Evolutionary conservation across 148 eudicot species (phyloP), one percentile per base, ranked within the genome.

Genomic region (Bassia scoparia): DNA sequence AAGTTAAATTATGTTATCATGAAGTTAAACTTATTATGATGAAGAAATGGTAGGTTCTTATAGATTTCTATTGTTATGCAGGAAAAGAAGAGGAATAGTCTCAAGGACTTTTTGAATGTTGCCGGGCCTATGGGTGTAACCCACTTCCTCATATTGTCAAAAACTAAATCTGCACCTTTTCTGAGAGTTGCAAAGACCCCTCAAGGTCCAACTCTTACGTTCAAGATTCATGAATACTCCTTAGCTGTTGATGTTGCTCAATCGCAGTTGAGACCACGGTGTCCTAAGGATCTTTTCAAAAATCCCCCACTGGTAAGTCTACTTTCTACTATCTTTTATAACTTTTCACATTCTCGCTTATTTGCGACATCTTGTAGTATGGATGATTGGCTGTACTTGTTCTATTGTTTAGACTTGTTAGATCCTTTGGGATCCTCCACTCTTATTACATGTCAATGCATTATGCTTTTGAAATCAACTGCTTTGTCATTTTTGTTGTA

Each of bases 101-200:
- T 94, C 70, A 94, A 82, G 77, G 97, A 93, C 75, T 93, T 91
- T 79, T 75, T 94, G 79, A 93, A 91, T 66, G 87, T 94, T 82
- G 91, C 98, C 13, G 97, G 97, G 65, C 95, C 97, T 21, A 91
- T 94, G 97, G 97, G 97, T 7, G 98, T 91, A 61, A 89, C 97
- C 29, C 97, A 94, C 79, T 91, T 94, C 73, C 91, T 94, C 58
- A 94, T 94, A 46, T 72, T 94, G 79, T 94, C 97, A 61, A 94
- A 91, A 86, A 86, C 90, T 69, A 79, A 74, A 48, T 35, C 75
- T 70, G 80, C 90, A 31, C 96, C 98, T 27, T 88, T 79, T 72
- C 76, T 94, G 82, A 91, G 95, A 74, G 91, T 91, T 74, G 95
- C 96, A 33, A 85, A 87, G 80, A 91, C 97, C 20, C 96, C 97